A percentile compares a stretch with the other conserved stretches of the same genome.
Evolutionary conservation across 2,329 filamentous ascomycete species (phyloP).

Genomic region (Pseudonectria buxi): DNA sequence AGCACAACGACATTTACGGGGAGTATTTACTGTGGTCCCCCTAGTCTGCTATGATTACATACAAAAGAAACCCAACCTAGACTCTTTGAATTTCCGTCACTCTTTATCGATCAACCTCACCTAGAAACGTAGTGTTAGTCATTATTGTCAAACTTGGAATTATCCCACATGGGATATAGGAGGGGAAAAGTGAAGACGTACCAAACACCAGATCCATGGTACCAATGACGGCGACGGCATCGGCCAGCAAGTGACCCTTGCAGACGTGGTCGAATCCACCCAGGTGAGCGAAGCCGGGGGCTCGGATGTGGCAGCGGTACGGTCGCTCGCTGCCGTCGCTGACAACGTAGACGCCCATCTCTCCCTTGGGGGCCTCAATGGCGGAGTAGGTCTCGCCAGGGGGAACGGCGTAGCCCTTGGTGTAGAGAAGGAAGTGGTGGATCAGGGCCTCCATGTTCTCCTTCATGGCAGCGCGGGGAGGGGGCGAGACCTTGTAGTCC

Average conservation of each 20-base stretch:
- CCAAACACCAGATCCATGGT: conserved; percentile 88
- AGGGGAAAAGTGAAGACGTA: conserved; percentile 33
- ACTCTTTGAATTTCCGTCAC: conserved; percentile 21
- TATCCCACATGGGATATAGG: too few relatives aligned
- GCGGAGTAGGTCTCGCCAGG: conserved; percentile 97
- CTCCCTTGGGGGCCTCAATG: conserved; percentile 99
- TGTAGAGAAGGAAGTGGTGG: conserved; percentile 98
- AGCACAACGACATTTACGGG: conserved; percentile 23
- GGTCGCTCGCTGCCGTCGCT: conserved; percentile 94
- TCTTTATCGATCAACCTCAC: conserved; percentile 54
- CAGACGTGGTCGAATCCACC: conserved; percentile 89
- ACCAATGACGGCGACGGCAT: conserved; percentile 92
- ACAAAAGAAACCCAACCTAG: conserved; percentile 30
- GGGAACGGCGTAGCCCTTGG: conserved; percentile 95
- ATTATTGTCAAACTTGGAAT: conserved; percentile 17
- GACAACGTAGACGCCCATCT: conserved; percentile 97
- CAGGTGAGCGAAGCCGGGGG: conserved; percentile 93
- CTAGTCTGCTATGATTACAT: conserved; percentile 35
- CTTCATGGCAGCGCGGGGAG: conserved; percentile 97
- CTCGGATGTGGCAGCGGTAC: conserved; percentile 95
- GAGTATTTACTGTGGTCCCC: conserved; percentile 33
- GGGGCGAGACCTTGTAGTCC: conserved; percentile 97
- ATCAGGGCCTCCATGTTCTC: conserved; percentile 99
- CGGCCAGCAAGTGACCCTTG: conserved; percentile 87
- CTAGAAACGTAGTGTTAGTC: conserved; percentile 35